These are phyloP conservation scores for Capillidium heterosporum DNA, from an alignment of 371 early-diverging fungal genomes.

Conservation along the genomic window DNA sequence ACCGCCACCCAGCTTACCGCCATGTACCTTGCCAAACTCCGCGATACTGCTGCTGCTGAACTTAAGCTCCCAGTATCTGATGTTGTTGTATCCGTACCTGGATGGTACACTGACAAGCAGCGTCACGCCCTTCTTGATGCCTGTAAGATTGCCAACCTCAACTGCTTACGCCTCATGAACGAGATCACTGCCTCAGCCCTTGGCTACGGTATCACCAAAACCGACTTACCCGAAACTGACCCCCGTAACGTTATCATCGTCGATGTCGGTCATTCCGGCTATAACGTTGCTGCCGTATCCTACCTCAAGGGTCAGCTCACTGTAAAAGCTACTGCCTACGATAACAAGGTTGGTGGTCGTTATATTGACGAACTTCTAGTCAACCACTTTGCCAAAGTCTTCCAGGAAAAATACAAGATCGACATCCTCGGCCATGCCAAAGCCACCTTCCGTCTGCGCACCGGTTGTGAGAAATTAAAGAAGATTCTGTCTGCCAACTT, in stretches of 20 bases:
- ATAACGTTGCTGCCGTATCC: constrained; percentile 74
- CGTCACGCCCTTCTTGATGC: constrained; percentile 79
- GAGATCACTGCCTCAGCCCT: constrained; percentile 86
- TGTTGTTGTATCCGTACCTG: constrained; percentile 85
- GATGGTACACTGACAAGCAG: constrained; percentile 89
- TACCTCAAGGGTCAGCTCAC: constrained; percentile 88
- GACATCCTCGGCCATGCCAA: constrained; percentile 77
- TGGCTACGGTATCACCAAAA: constrained; percentile 94
- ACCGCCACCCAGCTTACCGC: constrained; percentile 76
- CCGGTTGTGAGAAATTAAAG: constrained; percentile 88
- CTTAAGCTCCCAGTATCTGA: constrained; percentile 74
- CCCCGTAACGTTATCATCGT: constrained; percentile 84
- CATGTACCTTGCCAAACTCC: constrained; percentile 87
- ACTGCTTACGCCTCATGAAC: constrained; percentile 80
- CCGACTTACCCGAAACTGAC: constrained; percentile 87
- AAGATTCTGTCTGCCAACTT: constrained; percentile 89
- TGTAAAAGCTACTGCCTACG: constrained; percentile 78
- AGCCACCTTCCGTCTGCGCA: constrained; percentile 79
- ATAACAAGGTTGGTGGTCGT: constrained; percentile 88
- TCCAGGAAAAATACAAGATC: constrained; percentile 78
- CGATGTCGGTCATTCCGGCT: constrained; percentile 86
- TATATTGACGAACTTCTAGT: constrained; percentile 82
- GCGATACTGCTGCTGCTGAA: constrained; percentile 71
- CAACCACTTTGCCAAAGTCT: constrained; percentile 71
- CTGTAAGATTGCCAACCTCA: constrained; percentile 80